Conservation (phyloP, 2,329 filamentous ascomycete species). For the Exophiala mesophila region DNA sequence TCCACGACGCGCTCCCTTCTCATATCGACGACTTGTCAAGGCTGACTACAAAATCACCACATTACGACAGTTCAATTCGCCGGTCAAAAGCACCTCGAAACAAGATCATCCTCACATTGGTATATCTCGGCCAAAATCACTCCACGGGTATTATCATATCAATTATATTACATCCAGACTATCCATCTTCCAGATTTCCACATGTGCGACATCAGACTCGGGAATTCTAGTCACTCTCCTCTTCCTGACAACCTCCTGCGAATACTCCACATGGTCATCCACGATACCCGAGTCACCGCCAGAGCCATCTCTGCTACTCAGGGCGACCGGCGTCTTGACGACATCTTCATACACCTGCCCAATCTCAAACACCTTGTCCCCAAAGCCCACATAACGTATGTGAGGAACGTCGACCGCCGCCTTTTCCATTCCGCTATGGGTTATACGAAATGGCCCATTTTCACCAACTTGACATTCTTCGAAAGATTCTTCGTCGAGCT, state of each 20-base stretch:
- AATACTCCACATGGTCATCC: conserved; percentile 15
- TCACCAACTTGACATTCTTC: neutral
- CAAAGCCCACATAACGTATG: conserved; percentile 21
- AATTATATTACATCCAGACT: conserved; percentile 31
- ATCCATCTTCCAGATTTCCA: conserved; percentile 43
- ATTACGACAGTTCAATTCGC: too few relatives aligned
- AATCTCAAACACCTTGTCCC: conserved; percentile 18
- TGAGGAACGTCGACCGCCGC: conserved; percentile 13
- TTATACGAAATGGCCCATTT: too few relatives aligned
- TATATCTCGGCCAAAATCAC: neutral
- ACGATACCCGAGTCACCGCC: conserved; percentile 1
- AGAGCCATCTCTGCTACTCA: conserved; percentile 3
- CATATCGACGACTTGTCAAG: too few relatives aligned
- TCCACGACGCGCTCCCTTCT: too few relatives aligned
- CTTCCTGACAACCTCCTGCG: conserved; percentile 28
- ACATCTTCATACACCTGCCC: conserved; percentile 12
- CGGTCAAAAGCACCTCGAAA: too few relatives aligned
- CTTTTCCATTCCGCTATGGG: too few relatives aligned
- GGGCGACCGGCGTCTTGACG: conserved; percentile 10
- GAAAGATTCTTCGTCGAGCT: neutral
- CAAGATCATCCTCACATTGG: too few relatives aligned
- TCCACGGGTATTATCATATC: neutral
- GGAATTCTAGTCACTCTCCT: conserved; percentile 34
- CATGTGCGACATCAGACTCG: conserved; percentile 39
- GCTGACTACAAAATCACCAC: too few relatives aligned